phyloP scores from a whole-genome alignment of 2,329 filamentous ascomycete genomes.

The Camillea tinctor region DNA sequence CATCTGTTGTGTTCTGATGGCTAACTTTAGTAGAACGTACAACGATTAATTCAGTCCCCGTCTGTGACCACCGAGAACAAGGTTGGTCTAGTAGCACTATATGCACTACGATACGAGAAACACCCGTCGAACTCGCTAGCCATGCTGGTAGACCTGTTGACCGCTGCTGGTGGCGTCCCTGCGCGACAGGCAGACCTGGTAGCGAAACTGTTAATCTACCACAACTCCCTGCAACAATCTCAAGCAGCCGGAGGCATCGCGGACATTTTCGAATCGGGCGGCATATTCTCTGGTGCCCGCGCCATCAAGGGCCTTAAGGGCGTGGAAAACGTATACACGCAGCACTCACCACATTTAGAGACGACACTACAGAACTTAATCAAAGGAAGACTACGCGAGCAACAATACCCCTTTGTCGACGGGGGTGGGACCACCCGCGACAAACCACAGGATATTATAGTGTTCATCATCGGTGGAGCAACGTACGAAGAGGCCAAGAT shows the following conservation, averaged over 20 bases:
- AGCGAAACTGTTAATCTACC: constrained; percentile 78
- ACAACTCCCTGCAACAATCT: constrained; percentile 79
- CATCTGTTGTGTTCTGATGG: neutral
- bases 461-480: constrained; percentile 90
- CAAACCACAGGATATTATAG: constrained; percentile 93
- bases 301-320: constrained; percentile 94
- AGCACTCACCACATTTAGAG: constrained; percentile 88
- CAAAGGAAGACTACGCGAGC: constrained; percentile 82
- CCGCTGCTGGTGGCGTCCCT: constrained; percentile 78
- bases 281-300: constrained; percentile 85
- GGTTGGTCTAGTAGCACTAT: constrained; percentile 86
- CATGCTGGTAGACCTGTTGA: constrained; percentile 82
- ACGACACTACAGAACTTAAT: constrained; percentile 87
- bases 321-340: constrained; percentile 98
- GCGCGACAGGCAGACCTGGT: constrained; percentile 75
- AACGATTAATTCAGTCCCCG: constrained; percentile 80
- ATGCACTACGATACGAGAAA: constrained; percentile 88
- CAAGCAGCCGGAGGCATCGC: constrained; percentile 76
- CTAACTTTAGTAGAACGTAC: constrained; percentile 62
- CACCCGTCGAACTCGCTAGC: constrained; percentile 80
- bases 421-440: constrained; percentile 83
- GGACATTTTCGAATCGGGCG: constrained; percentile 87
- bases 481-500: constrained; percentile 98
- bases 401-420: constrained; percentile 92
- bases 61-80: constrained; percentile 79